These are phyloP conservation scores for Hansenula anomala DNA, from an alignment of 1,139 yeast genomes.

Conservation along the genomic window DNA sequence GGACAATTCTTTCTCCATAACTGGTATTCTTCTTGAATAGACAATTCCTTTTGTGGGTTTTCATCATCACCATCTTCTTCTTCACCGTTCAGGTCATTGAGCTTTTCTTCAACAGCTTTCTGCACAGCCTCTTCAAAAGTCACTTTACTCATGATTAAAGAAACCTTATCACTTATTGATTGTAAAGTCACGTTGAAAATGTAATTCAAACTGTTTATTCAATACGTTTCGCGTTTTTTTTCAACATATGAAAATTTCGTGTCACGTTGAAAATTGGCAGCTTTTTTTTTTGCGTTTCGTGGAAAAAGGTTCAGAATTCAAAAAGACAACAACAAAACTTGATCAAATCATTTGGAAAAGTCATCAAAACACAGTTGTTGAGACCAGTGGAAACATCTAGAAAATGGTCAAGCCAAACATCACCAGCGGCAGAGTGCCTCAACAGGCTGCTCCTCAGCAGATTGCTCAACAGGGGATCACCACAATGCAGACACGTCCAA, in stretches of 20 bases:
- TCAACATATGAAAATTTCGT: too few species aligned
- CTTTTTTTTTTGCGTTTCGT: too few species aligned
- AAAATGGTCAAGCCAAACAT: background rate
- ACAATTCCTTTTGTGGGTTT: slow-evolving; percentile 13
- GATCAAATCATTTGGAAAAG: too few species aligned
- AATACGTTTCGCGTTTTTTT: too few species aligned
- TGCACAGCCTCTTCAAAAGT: slow-evolving; percentile 2
- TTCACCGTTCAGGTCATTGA: background rate
- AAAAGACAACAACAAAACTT: too few species aligned
- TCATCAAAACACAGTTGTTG: too few species aligned
- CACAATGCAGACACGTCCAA: slow-evolving; percentile 21
- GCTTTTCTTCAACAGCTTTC: background rate
- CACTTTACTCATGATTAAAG: slow-evolving; percentile 3
- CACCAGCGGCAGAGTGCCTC: background rate
- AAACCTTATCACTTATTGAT: too few species aligned
- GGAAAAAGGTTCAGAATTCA: too few species aligned
- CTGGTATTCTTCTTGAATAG: slow-evolving; percentile 60
- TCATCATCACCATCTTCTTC: slow-evolving; percentile 5
- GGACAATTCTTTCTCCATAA: slow-evolving; percentile 79
- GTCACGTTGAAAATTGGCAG: too few species aligned
- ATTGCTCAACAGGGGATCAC: slow-evolving; percentile 13
- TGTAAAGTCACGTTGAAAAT: too few species aligned
- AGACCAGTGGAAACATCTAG: too few species aligned
- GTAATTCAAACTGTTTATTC: too few species aligned
- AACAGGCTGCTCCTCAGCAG: slow-evolving; percentile 6